Base-by-base conservation (phyloP, 768 basidiomycete species). In the Hemileccinum impolitum region DNA sequence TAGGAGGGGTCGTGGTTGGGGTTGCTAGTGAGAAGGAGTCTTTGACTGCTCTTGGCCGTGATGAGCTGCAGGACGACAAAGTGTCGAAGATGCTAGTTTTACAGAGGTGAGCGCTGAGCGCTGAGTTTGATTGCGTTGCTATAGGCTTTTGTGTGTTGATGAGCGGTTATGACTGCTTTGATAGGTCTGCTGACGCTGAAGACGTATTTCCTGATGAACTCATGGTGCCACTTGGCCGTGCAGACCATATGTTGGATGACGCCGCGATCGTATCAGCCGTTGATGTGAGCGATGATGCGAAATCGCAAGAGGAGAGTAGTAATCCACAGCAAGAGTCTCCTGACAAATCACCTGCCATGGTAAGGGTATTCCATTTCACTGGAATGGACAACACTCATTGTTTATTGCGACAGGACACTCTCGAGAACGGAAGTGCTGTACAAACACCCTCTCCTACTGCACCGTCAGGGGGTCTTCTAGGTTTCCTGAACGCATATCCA, bases 1-100 rank as follows among this genome's bases (percentile, higher is more conserved):
- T 79, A 40, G 69, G 73, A 28, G 79, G 74, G 2, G 59, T 55
- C 6, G 52, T 48, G 12, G 64, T 78, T 30, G 61, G 43, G 6
- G 79, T 92, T 43, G 67, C 82, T 6, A 78, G 75, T 40, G 89
- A 92, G 74, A 90, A 90, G 73, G 89, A 88, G 67, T 80, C 80
- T 15, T 63, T 90, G 65, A 84, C 82, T 52, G 76, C 66, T 21
- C 70, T 90, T 39, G 87, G 87, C 21, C 74, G 87, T 42, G 87
- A 90, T 45, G 88, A 90, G 65, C 67, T 92, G 58, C 75, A 87
- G 60, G 85, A 90, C 58, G 82, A 86, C 59, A 74, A 81, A 58
- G 75, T 82, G 47, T 71, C 74, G 45, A 82, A 78, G 70, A 81
- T 86, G 81, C 67, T 77, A 26, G 70, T 87, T 19, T 75, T 90